Percentiles rank a stretch among this genome's conserved stretches.
phyloP scores from a whole-genome alignment of 1,284 basidiomycete genomes.

The Heliocybe sulcata region DNA sequence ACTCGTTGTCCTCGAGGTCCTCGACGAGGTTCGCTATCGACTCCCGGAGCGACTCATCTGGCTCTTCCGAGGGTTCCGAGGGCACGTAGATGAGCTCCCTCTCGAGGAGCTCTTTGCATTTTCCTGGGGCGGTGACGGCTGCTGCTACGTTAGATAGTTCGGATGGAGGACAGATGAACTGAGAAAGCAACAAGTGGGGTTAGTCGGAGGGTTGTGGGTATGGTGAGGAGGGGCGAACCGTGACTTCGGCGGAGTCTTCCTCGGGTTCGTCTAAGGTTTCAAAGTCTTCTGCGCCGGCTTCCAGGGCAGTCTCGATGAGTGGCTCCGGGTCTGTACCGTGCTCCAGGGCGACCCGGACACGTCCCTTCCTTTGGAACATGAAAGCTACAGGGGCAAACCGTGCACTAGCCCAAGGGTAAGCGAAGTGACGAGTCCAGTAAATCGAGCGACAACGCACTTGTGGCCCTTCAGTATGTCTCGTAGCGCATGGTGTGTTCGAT shows the following conservation, averaged over 20 bases:
- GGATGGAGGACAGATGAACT: constrained; percentile 53
- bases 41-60: constrained; percentile 30
- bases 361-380: constrained; percentile 68
- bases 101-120: constrained; percentile 34
- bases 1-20: constrained; percentile 54
- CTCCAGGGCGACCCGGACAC: constrained; percentile 47
- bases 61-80: constrained; percentile 28
- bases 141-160: constrained; percentile 36
- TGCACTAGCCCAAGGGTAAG: constrained; percentile 34
- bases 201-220: neutral
- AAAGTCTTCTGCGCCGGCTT: constrained; percentile 51
- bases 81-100: constrained; percentile 56
- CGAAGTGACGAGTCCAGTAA: neutral
- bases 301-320: constrained; percentile 42
- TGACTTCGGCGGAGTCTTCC: constrained; percentile 28
- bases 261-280: constrained; percentile 29
- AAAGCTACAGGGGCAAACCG: constrained; percentile 70
- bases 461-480: constrained; percentile 53
- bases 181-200: constrained; percentile 1
- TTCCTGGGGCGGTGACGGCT: constrained; percentile 27
- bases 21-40: constrained; percentile 42
- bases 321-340: constrained; percentile 40
- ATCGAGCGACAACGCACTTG: constrained; percentile 35
- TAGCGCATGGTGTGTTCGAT: constrained; percentile 61
- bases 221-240: constrained; percentile 26